Conservation (phyloP, 768 basidiomycete genomes). For the Lactarius tabidus region DNA sequence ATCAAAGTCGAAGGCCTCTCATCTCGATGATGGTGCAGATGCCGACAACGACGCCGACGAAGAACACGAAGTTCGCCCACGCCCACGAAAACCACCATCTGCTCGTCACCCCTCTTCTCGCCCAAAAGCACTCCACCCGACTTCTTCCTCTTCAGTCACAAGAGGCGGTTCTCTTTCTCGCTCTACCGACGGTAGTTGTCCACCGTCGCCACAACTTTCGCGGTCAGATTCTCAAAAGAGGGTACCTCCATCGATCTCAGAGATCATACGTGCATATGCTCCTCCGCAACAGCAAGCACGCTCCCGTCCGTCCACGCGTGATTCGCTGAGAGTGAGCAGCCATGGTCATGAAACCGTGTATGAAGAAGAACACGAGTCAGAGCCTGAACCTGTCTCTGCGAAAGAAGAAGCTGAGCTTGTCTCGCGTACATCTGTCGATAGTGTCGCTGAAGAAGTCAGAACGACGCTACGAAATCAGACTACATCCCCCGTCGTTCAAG, state of each 20-base stretch:
- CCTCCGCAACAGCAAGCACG: slow-evolving; percentile 53
- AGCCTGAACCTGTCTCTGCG: slow-evolving; percentile 45
- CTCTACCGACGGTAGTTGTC: slow-evolving; percentile 19
- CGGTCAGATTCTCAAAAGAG: slow-evolving; percentile 36
- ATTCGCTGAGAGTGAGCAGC: slow-evolving; percentile 45
- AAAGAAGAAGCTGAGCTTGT: slow-evolving; percentile 62
- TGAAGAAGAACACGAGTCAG: slow-evolving; percentile 48
- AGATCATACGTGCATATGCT: slow-evolving; percentile 79
- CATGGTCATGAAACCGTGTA: slow-evolving; percentile 43
- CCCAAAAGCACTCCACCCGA: slow-evolving; percentile 7
- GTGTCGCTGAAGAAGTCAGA: slow-evolving; percentile 78
- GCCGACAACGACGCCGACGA: slow-evolving; percentile 37
- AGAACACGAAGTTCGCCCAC: slow-evolving; percentile 15
- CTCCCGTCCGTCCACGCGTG: slow-evolving; percentile 45
- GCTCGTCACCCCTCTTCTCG: slow-evolving; percentile 28
- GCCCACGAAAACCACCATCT: slow-evolving; percentile 23
- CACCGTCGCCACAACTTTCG: slow-evolving; percentile 25
- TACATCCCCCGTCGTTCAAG: slow-evolving; percentile 35
- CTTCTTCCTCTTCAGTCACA: slow-evolving; percentile 10
- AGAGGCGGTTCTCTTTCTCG: slow-evolving; percentile 4
- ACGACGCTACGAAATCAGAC: slow-evolving; percentile 62
- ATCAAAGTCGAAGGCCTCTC: slow-evolving; percentile 28
- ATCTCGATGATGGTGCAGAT: slow-evolving; percentile 53
- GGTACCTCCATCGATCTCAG: slow-evolving; percentile 76
- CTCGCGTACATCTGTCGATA: slow-evolving; percentile 84